A percentile compares a stretch with the other conserved stretches of the same genome.
Conservation (phyloP, 163 green algal species). For the Picocystis sp. region DNA sequence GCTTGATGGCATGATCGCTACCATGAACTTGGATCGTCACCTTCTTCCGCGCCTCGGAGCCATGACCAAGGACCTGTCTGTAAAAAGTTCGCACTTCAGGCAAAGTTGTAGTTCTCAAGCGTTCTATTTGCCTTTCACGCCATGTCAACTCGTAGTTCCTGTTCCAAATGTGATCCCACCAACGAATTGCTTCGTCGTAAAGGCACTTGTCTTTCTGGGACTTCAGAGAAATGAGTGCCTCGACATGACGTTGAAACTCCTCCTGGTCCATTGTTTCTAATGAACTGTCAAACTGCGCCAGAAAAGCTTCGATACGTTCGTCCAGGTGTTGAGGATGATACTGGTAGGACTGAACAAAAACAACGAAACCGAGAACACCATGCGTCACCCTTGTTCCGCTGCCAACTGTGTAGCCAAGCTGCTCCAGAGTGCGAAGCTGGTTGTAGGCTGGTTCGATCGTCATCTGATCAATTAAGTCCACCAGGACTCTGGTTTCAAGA, state of each 20-base stretch:
- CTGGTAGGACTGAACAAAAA: slow-evolving; percentile 35
- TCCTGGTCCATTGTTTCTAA: slow-evolving; percentile 25
- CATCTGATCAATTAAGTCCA: slow-evolving; percentile 35
- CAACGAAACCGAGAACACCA: slow-evolving; percentile 56
- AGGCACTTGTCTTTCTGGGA: slow-evolving; percentile 52
- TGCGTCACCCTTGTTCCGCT: slow-evolving; percentile 56
- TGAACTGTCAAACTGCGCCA: slow-evolving; percentile 28
- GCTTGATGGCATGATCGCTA: no score
- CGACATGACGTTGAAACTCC: slow-evolving; percentile 51
- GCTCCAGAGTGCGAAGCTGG: slow-evolving; percentile 73
- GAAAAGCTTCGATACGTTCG: slow-evolving; percentile 46
- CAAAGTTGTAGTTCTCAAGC: no score
- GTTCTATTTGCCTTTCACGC: no score
- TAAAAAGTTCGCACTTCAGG: no score
- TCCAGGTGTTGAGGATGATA: slow-evolving; percentile 38
- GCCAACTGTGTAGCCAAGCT: slow-evolving; percentile 80
- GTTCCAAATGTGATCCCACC: slow-evolving; percentile 59
- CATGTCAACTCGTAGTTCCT: slow-evolving; percentile 17
- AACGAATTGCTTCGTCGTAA: slow-evolving; percentile 51
- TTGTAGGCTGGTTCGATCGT: slow-evolving; percentile 68
- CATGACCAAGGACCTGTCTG: no score
- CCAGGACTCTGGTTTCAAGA: slow-evolving; percentile 7
- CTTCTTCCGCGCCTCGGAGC: no score
- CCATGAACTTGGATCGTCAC: no score
- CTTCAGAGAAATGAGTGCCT: slow-evolving; percentile 43